These are phyloP conservation scores for Cyclanthera cordifolia DNA, from an alignment of 306 rosid genomes.

Conservation along the genomic window DNA sequence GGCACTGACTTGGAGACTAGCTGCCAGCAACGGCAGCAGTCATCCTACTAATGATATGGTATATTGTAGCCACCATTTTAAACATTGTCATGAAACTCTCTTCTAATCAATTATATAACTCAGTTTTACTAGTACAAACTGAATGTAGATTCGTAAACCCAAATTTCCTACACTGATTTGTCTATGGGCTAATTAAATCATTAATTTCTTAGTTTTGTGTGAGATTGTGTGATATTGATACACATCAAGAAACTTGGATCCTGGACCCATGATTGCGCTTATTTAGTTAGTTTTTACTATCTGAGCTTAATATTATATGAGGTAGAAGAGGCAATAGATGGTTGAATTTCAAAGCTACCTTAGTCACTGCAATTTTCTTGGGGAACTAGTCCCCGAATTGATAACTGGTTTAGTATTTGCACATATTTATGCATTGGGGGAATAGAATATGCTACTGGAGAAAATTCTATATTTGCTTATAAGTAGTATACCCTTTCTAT, in stretches of 20 bases:
- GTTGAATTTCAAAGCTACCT: constrained; percentile 5
- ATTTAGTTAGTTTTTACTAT: not conserved
- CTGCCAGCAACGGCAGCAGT: constrained; percentile 81
- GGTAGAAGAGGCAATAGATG: not conserved
- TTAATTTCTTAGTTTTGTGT: not conserved
- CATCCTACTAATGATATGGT: constrained; percentile 69
- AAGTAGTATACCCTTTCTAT: not conserved
- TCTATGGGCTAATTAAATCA: not conserved
- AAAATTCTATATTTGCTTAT: not conserved
- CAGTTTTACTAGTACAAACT: not conserved
- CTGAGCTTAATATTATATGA: not conserved
- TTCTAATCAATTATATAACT: not conserved
- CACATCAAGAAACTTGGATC: not conserved
- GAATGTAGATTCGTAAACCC: not conserved
- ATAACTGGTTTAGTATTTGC: not conserved
- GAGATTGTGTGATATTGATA: not conserved
- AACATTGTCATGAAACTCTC: not conserved
- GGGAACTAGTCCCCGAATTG: not conserved
- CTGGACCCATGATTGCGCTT: not conserved
- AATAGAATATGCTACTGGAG: not conserved
- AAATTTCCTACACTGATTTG: not conserved
- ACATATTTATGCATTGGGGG: not conserved
- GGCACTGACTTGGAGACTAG: constrained; percentile 56
- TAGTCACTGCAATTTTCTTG: not conserved
- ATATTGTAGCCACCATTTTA: constrained; percentile 12